Base-by-base conservation (phyloP, 805 yeast genomes). In the Ogataea nakhonphanomensis region DNA sequence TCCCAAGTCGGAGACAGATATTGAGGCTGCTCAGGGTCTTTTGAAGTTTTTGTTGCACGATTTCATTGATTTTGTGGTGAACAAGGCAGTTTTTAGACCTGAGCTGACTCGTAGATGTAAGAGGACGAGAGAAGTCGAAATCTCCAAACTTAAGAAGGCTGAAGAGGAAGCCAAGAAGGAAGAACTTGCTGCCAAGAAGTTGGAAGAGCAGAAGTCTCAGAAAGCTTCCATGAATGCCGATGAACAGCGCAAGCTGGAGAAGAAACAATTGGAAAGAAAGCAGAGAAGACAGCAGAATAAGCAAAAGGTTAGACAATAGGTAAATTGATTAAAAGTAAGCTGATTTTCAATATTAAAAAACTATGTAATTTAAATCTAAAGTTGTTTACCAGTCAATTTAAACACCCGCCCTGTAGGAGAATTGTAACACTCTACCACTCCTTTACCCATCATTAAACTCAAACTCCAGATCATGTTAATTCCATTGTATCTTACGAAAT, bases 251-350 rank as follows among this genome's bases (percentile, higher is more conserved):
- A 86, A 84, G 66, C 62, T 75, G 30, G 91, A 84, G 49, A 80
- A 78, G 68, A 86, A 83, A 68, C 87, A 83, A 62, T 70, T 71
- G 50, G 95, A 86, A 52, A 87, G 82, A 70, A 87, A 80, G 64
- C 86, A 81, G 59, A 80, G 88, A 69, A 85, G 86, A 66, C 66
- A 67, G 59, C 73, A 69, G 65, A 80, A 74, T 64, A 79, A 77
- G 65, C 81, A 82, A 64, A 79, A 72, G 56, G 65, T 66, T 49
- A 67, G 65, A 50, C 31, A 35, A 38, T 7, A 8, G 14, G 15
- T 33, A 24, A 17, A 13, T 13, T 4, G 5, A 5, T 13, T 37
- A 11, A 12, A 24, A 22, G 8, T 36, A n/a, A 4, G 7, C 10
- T 25, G 14, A 11, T 21, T 21, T 17, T 5, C n/a, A 25, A n/a